Conservation (phyloP, 352 stramenopile species). For the Pythium apleroticum region DNA sequence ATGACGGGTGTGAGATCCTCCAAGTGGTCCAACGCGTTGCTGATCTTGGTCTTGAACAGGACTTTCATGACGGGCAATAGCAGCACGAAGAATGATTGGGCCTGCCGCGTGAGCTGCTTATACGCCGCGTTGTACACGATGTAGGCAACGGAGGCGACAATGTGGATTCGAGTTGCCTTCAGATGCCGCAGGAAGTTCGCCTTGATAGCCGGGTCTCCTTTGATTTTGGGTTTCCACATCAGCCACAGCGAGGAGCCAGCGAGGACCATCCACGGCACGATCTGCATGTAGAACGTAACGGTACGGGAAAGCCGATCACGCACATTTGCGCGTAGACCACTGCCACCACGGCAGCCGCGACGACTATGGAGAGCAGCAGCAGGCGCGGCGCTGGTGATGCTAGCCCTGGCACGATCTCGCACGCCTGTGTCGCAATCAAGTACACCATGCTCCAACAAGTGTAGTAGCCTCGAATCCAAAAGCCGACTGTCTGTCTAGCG, state of each 20-base stretch:
- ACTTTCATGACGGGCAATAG: constrained; percentile 15
- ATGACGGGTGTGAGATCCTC: constrained; percentile 25
- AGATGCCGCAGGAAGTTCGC: no score
- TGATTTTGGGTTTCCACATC: no score
- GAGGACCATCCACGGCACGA: no score
- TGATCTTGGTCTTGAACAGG: constrained; percentile 5
- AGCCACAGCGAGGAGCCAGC: no score
- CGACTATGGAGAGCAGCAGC: not conserved
- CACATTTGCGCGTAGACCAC: no score
- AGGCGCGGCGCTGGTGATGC: no score
- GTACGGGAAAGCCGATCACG: not conserved
- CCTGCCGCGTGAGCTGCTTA: not conserved
- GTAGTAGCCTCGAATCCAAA: constrained; percentile 2
- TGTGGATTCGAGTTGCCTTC: no score
- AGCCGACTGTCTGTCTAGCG: not conserved
- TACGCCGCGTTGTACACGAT: not conserved
- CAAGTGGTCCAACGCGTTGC: not conserved
- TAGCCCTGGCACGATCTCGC: not conserved
- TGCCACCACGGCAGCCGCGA: no score
- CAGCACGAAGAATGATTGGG: not conserved
- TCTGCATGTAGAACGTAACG: no score
- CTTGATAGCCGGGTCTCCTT: no score
- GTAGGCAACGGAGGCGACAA: not conserved
- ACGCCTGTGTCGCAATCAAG: not conserved
- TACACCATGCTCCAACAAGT: not conserved